Base-by-base conservation (phyloP, 2,329 filamentous ascomycete genomes). In the Albifimbria verrucaria region DNA sequence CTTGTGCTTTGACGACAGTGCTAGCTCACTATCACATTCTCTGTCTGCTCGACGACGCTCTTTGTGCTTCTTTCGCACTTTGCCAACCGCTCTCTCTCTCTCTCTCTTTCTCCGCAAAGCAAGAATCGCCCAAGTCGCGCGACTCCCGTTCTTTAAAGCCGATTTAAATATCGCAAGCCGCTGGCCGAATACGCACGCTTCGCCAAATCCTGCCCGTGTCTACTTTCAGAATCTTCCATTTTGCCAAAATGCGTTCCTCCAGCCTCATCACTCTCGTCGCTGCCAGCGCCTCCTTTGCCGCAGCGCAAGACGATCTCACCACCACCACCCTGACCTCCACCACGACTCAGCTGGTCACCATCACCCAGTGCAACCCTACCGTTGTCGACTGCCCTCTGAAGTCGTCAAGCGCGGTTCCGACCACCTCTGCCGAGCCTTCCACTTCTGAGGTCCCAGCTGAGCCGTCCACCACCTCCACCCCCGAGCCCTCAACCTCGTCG, bases 221-320 rank as follows among this genome's bases (percentile, higher is more conserved):
- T n/a, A n/a, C n/a, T n/a, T n/a, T n/a, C n/a, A n/a, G n/a, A n/a
- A n/a, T n/a, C n/a, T n/a, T n/a, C n/a, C n/a, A n/a, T n/a, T 39
- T n/a, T 39, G 32, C 60, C 73, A 77, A 67, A 58, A 79, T 79
- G 77, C 74, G 72, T 62, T 71, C 75, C 71, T 68, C 74, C 57
- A 67, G 64, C 63, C 59, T 77, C 65, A 56, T 76, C 62, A 61
- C 70, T 56, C 58, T 76, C 58, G 57, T 77, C 59, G 72, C 74
- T 61, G 70, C 70, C 54, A 68, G 69, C 65, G 71, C 71, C 52
- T 67, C 73, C 47, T 68, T 69, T 48, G 64, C 66, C 56, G 71
- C 70, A 54, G 63, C 64, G 46, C 55, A 57, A 41, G 55, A 62
- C 21, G 57, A 66, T 41, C 54, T 57, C 49, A 66, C 59, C 54